phyloP scores from a whole-genome alignment of 2,329 filamentous ascomycete species.

The Beauveria varroae region DNA sequence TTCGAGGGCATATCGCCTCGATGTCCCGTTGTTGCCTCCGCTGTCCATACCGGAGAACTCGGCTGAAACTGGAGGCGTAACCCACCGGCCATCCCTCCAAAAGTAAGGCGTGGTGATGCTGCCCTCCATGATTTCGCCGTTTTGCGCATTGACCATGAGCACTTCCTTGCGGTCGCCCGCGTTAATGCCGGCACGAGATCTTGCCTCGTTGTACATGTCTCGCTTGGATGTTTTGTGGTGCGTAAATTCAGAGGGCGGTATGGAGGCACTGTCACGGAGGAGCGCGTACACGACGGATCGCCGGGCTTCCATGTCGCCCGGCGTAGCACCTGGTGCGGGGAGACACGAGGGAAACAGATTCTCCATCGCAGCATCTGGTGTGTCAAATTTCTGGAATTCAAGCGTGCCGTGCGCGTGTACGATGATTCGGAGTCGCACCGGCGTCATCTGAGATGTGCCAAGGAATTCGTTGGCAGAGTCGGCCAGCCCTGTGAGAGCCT shows the following conservation, averaged over 20 bases:
- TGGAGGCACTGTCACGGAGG: constrained; percentile 35
- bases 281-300: constrained; percentile 32
- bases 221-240: constrained; percentile 80
- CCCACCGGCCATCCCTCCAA: constrained; percentile 64
- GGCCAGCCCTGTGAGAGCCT: constrained; percentile 36
- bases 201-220: constrained; percentile 62
- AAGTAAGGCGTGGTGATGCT: constrained; percentile 79
- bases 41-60: constrained; percentile 37
- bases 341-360: constrained; percentile 53
- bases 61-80: constrained; percentile 62
- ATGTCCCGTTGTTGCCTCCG: constrained; percentile 78
- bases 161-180: constrained; percentile 57
- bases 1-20: constrained; percentile 74
- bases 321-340: constrained; percentile 32
- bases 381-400: constrained; percentile 30
- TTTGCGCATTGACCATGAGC: constrained; percentile 56
- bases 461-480: constrained; percentile 28
- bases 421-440: constrained; percentile 47
- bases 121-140: constrained; percentile 72
- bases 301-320: constrained; percentile 17
- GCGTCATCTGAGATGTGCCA: constrained; percentile 23
- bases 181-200: constrained; percentile 50
- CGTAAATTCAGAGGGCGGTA: constrained; percentile 55
- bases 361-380: constrained; percentile 32
- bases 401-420: constrained; percentile 43